Conservation (phyloP, 176 grass and related monocot species). For the Cenchrus fungigraminus region DNA sequence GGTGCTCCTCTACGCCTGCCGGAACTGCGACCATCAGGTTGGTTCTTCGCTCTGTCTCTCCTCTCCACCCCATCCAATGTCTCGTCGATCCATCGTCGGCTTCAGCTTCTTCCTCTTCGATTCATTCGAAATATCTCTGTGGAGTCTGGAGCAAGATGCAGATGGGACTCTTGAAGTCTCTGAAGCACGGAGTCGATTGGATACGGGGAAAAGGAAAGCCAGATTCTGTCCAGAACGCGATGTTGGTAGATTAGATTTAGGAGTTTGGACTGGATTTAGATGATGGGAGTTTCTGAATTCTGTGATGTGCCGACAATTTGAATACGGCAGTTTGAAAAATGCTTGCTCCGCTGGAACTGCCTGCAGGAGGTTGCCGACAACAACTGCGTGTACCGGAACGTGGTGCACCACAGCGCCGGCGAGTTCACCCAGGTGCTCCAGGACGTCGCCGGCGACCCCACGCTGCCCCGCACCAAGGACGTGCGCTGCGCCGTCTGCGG, state of each 20-base stretch:
- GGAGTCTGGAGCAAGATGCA: background rate
- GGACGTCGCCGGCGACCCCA: conserved; percentile 82
- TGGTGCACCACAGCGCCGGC: conserved; percentile 71
- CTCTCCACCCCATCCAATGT: background rate
- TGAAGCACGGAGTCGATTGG: too few relatives aligned
- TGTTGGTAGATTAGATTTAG: too few relatives aligned
- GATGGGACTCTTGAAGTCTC: background rate
- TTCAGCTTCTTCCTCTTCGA: background rate
- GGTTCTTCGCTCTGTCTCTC: background rate
- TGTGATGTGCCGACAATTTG: background rate
- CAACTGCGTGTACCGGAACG: conserved; percentile 85
- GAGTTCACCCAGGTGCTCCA: conserved; percentile 90
- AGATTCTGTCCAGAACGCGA: too few relatives aligned
- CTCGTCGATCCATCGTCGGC: background rate
- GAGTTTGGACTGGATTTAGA: background rate
- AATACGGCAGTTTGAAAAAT: background rate
- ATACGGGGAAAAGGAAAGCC: too few relatives aligned
- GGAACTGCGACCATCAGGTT: conserved; percentile 76
- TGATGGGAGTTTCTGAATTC: background rate
- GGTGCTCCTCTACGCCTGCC: conserved; percentile 68
- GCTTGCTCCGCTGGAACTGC: background rate
- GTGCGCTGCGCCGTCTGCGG: conserved; percentile 62
- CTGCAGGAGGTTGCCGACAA: conserved; percentile 76
- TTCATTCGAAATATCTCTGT: background rate
- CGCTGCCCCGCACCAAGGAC: conserved; percentile 77